These are phyloP conservation scores for Yamadazyma spencermartinsiae DNA, from an alignment of 1,139 yeast genomes.

Conservation along the genomic window DNA sequence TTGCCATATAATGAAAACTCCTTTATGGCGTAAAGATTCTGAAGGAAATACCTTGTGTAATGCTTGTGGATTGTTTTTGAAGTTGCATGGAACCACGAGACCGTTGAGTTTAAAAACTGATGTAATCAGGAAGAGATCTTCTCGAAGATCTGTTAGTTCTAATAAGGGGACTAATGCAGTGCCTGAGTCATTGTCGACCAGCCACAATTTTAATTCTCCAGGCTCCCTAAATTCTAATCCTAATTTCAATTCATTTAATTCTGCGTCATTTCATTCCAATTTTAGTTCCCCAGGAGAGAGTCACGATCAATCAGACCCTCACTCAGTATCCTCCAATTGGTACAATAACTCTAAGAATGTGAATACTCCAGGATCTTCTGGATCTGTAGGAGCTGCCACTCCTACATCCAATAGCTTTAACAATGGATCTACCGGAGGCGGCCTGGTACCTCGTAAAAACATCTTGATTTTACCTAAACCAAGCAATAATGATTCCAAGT, in stretches of 20 bases:
- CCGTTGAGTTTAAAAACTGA: slow-evolving; percentile 78
- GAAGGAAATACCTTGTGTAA: slow-evolving; percentile 57
- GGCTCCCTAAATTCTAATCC: slow-evolving; percentile 6
- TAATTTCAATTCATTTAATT: slow-evolving; percentile 5
- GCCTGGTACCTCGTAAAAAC: slow-evolving; percentile 27
- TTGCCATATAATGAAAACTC: slow-evolving; percentile 58
- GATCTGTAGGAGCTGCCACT: slow-evolving; percentile 6
- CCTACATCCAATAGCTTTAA: slow-evolving; percentile 9
- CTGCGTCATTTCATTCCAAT: background rate
- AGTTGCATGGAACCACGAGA: slow-evolving; percentile 58
- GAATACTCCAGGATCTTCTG: slow-evolving; percentile 12
- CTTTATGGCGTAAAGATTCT: slow-evolving; percentile 59
- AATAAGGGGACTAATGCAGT: slow-evolving; percentile 15
- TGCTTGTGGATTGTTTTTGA: slow-evolving; percentile 60
- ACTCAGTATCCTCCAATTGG: background rate
- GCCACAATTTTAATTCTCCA: slow-evolving; percentile 7
- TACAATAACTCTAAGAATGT: slow-evolving; percentile 2
- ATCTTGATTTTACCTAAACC: slow-evolving; percentile 49
- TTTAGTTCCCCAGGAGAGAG: slow-evolving; percentile 12
- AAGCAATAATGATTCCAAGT: slow-evolving; percentile 13
- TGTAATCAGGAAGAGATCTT: slow-evolving; percentile 76
- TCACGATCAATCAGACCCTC: slow-evolving; percentile 7
- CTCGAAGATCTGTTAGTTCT: slow-evolving; percentile 11
- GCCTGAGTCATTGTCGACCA: slow-evolving; percentile 8
- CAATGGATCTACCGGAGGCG: slow-evolving; percentile 11